Evolutionary conservation across 1,139 yeast genomes (phyloP), one percentile per base, ranked within the genome.

Genomic region (Kurtzmaniella natalensis): DNA sequence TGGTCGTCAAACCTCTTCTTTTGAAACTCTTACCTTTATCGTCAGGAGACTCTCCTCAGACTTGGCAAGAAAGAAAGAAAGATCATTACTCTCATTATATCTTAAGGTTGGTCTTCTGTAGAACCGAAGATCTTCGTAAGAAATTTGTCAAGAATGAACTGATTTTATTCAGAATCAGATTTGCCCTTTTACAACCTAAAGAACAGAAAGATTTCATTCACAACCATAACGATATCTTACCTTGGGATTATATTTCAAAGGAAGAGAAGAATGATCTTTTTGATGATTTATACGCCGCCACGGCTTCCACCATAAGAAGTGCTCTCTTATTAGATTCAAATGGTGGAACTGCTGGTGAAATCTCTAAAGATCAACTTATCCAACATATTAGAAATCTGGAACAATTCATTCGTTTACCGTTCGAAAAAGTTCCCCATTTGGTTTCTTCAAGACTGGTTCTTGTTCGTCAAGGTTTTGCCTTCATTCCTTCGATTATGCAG

Each of bases 51-150:
- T 13, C 32, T 25, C 23, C 10, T 4, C 35, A 17, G 11, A 28
- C 20, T n/a, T 18, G 14, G 28, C 27, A 25, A 14, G 94, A 87
- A 53, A 72, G 95, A 43, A 74, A 75, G 45, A 92, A 89, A 54
- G 99, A 92, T 57, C 92, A 87, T 51, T 88, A 86, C 54, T 84
- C 95, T 11, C 99, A 92, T 59, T 92, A 67, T 51, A 89, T 89
- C 29, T 64, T 92, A 43, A 68, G 96, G 38, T 66, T 92, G 33
- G 96, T 95, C 35, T 92, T 92, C 53, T 86, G 97, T 51, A 76
- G 95, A 41, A 76, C 83, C n/a, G 86, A 85, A 37, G 97, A 92
- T 40, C 70, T 89, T 34, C 70, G 97, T 37, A 76, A 71, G 31
- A 78, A 92, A 50, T 89, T 92, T 49, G 65, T 85, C 27, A 76